Percentiles rank a stretch among this genome's conserved stretches.
These are phyloP conservation scores for Fagus crenata DNA, from an alignment of 306 rosid species.

Conservation along the genomic window DNA sequence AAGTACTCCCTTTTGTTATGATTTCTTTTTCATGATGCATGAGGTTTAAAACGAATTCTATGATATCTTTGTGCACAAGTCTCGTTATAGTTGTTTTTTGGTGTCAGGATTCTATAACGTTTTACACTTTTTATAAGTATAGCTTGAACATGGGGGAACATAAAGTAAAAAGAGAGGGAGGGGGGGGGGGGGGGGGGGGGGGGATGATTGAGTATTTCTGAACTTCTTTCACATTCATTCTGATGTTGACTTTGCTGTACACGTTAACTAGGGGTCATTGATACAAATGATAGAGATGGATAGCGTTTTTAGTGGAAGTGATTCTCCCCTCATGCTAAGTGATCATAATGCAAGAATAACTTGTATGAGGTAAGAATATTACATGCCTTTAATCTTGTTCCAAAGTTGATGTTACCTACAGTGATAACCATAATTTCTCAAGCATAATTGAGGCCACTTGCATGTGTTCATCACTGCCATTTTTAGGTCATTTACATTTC, in stretches of 20 bases:
- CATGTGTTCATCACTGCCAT: neutral
- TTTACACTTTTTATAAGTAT: neutral
- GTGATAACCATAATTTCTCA: neutral
- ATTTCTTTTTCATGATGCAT: neutral
- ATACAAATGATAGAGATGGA: slow-evolving; percentile 35
- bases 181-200: neutral
- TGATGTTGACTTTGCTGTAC: slow-evolving; percentile 24
- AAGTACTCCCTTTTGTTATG: neutral
- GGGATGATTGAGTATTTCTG: neutral
- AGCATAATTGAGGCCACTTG: neutral
- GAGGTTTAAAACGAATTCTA: neutral
- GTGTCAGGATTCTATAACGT: neutral
- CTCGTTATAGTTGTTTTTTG: neutral
- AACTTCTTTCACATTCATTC: slow-evolving; percentile 4
- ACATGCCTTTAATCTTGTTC: neutral
- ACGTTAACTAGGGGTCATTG: slow-evolving; percentile 53
- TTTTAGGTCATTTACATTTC: neutral
- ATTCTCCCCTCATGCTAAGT: slow-evolving; percentile 12
- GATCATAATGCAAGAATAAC: slow-evolving; percentile 77
- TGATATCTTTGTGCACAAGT: neutral
- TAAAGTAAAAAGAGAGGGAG: neutral
- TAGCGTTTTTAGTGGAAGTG: slow-evolving; percentile 20
- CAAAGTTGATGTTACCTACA: neutral
- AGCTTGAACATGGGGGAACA: neutral
- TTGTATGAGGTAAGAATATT: slow-evolving; percentile 62